phyloP scores from a whole-genome alignment of 1,284 basidiomycete genomes.

The Cutaneotrichosporon cutaneum region DNA sequence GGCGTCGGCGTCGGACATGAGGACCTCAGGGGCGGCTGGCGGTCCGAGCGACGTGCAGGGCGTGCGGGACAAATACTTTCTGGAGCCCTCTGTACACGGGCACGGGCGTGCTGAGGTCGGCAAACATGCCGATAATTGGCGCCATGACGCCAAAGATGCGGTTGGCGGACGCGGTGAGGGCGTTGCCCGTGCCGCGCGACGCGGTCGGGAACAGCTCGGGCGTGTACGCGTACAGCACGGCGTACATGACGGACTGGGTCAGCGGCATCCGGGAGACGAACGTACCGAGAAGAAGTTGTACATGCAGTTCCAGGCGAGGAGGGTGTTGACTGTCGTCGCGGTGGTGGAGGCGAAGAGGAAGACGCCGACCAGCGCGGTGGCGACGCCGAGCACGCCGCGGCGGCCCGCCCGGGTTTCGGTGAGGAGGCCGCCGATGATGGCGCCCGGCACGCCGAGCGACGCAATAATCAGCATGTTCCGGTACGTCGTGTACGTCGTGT shows the following conservation, averaged over 20 bases:
- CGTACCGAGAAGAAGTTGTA: slow-evolving; percentile 55
- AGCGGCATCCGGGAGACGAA: neutral
- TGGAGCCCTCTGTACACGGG: too few relatives aligned
- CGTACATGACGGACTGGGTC: slow-evolving; percentile 37
- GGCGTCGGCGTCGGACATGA: slow-evolving; percentile 66
- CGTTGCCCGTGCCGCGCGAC: slow-evolving; percentile 66
- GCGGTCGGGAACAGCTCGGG: slow-evolving; percentile 67
- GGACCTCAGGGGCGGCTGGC: too few relatives aligned
- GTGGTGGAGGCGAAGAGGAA: slow-evolving; percentile 68
- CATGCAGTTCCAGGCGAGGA: slow-evolving; percentile 62
- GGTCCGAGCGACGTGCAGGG: too few relatives aligned
- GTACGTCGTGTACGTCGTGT: slow-evolving; percentile 52
- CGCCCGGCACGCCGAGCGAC: slow-evolving; percentile 61
- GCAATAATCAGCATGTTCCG: slow-evolving; percentile 57
- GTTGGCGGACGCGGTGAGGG: slow-evolving; percentile 60
- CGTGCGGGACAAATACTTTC: too few relatives aligned
- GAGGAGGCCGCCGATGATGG: slow-evolving; percentile 60
- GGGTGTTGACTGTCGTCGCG: slow-evolving; percentile 56
- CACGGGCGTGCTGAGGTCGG: slow-evolving; percentile 55
- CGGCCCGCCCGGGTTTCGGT: slow-evolving; percentile 60
- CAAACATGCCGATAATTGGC: slow-evolving; percentile 39
- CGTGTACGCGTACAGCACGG: slow-evolving; percentile 55
- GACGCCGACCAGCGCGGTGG: slow-evolving; percentile 59
- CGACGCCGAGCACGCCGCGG: slow-evolving; percentile 58
- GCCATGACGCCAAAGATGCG: slow-evolving; percentile 58